A percentile compares a stretch with the other conserved stretches of the same genome.
Conservation (phyloP, 305 asterid genomes). For the Fraxinus nigra region DNA sequence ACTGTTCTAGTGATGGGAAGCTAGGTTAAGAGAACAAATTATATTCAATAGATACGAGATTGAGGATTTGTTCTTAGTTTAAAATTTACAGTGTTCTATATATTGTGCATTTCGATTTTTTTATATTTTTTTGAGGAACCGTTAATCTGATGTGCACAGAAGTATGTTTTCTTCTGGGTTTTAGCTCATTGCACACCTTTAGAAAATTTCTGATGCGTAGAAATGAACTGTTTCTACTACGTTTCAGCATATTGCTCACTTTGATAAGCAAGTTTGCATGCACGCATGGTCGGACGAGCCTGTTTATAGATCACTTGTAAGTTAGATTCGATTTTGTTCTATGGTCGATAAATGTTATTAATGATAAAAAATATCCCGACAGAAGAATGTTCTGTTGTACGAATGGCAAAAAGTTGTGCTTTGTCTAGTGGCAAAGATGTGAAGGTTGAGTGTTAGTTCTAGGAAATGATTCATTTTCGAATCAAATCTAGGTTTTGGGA, state of each 20-base stretch:
- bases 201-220: background rate
- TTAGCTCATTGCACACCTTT: constrained; percentile 4
- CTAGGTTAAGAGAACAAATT: background rate
- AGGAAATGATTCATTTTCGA: background rate
- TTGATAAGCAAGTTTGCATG: constrained; percentile 11
- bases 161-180: constrained; percentile 6
- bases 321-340: constrained; percentile 13
- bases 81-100: background rate
- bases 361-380: constrained; percentile 14
- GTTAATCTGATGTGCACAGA: constrained; percentile 5
- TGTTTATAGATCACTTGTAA: background rate
- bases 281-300: constrained; percentile 25
- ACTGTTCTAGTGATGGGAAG: background rate
- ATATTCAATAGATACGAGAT: background rate
- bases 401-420: constrained; percentile 8
- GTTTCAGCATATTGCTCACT: background rate
- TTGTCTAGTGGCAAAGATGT: background rate
- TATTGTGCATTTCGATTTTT: background rate
- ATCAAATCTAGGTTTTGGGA: background rate
- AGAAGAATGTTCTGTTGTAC: background rate
- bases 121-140: background rate
- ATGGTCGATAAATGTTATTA: constrained; percentile 7
- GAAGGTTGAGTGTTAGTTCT: constrained; percentile 17
- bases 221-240: background rate
- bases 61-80: background rate